phyloP scores from a whole-genome alignment of 495 filamentous ascomycete genomes.

The Penicillium dipodomyicola region DNA sequence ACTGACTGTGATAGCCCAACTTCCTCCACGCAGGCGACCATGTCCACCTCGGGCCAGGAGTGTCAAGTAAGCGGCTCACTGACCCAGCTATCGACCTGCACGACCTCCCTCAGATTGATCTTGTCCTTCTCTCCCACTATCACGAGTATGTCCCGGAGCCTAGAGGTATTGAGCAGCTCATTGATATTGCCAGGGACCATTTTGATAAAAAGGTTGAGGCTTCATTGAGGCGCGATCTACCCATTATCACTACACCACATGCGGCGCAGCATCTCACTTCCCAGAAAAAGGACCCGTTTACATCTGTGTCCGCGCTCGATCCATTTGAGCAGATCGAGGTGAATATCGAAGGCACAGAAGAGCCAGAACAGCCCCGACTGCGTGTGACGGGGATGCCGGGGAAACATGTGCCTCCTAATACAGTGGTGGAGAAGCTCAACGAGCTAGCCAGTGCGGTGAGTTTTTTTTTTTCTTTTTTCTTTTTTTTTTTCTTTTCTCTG shows the following conservation, averaged over 20 bases:
- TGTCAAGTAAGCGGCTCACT: constrained; percentile 50
- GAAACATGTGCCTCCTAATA: constrained; percentile 61
- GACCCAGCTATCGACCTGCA: constrained; percentile 62
- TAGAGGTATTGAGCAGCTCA: not conserved
- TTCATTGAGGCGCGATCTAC: constrained; percentile 53
- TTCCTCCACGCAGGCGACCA: constrained; percentile 69
- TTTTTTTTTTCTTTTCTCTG: not conserved
- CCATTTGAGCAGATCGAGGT: constrained; percentile 55
- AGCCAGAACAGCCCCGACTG: constrained; percentile 31
- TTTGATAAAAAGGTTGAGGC: constrained; percentile 64
- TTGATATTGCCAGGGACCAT: constrained; percentile 46
- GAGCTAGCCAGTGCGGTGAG: constrained; percentile 57
- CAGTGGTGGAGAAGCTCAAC: constrained; percentile 47
- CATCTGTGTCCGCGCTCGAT: constrained; percentile 51
- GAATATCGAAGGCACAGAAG: constrained; percentile 32
- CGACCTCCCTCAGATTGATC: constrained; percentile 59
- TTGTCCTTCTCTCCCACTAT: constrained; percentile 63
- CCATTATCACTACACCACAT: constrained; percentile 66
- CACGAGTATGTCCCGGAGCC: constrained; percentile 43
- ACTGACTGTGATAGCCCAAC: constrained; percentile 47
- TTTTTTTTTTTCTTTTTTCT: too few relatives aligned
- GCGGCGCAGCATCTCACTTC: constrained; percentile 52
- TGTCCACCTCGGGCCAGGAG: constrained; percentile 64
- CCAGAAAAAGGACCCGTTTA: constrained; percentile 51
- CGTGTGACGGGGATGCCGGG: constrained; percentile 67